These are phyloP conservation scores for Candida vartiovaarae DNA, from an alignment of 805 yeast genomes.

Conservation along the genomic window DNA sequence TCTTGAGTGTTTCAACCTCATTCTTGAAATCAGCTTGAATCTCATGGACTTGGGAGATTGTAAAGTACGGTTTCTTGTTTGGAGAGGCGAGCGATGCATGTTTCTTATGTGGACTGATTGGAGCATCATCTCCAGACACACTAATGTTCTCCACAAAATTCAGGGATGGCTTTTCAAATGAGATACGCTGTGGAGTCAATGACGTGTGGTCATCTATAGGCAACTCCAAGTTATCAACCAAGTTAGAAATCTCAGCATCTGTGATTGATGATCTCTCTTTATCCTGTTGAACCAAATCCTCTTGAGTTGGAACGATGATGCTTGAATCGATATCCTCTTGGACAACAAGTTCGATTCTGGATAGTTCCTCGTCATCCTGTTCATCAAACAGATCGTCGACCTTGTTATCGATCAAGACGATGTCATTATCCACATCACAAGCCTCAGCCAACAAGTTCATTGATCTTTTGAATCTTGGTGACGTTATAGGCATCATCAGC, in stretches of 20 bases:
- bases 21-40: constrained; percentile 21
- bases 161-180: background rate
- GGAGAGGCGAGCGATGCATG: constrained; percentile 11
- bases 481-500: constrained; percentile 16
- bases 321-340: background rate
- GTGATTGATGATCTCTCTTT: background rate
- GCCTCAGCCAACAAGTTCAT: constrained; percentile 2
- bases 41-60: constrained; percentile 22
- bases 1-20: constrained; percentile 17
- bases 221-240: background rate
- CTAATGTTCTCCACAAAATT: constrained; percentile 4
- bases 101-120: constrained; percentile 6
- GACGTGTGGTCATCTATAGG: constrained; percentile 5
- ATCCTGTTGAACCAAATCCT: constrained; percentile 8
- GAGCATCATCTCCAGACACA: background rate
- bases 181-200: constrained; percentile 7
- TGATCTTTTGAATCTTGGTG: constrained; percentile 7
- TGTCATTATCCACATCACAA: constrained; percentile 1
- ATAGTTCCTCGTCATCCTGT: constrained; percentile 21
- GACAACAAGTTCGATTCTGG: constrained; percentile 18
- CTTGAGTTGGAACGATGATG: constrained; percentile 7
- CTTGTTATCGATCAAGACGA: background rate
- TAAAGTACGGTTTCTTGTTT: constrained; percentile 22
- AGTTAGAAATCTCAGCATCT: background rate
- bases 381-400: constrained; percentile 17